Base-by-base conservation (phyloP, 208 protist species). In the Naegleria fowleri region DNA sequence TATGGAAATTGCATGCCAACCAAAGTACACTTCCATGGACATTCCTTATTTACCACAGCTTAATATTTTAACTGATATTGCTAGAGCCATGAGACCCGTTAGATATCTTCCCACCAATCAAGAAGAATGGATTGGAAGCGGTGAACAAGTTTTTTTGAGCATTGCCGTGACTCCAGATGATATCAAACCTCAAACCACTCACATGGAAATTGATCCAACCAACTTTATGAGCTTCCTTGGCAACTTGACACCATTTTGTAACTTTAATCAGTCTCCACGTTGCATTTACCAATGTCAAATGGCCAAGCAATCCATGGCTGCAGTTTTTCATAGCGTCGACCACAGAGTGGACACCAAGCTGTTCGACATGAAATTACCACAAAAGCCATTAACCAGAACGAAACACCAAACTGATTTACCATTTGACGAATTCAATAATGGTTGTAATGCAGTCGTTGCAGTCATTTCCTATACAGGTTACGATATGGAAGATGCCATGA, bases 281-380 rank as follows among this genome's bases (percentile, higher is more conserved):
- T 99, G 99, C 94, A 98, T 99, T 93, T 99, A 99, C 94, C 99
- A 99, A 95, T 99, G 98, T 94, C 97, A 99, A 90, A 99, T 99
- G 95, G 98, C 96, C 52, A 99, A 99, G 94, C 99, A 99, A 93
- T 99, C 99, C 19, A 99, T 99, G 94, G 99, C 98, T 59, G 99
- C 97, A 16, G 98, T 99, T 91, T 91, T 96, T 88, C 96, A 99
- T 90, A 93, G 96, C 5, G 94, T 98, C 41, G 89, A 92, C 84
- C 97, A 98, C 94, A 95, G 98, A 59, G 95, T 95, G 48, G 99
- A 99, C 93, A 99, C 98, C 89, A 99, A 99, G 95, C 91, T 99
- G 11, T 99, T 99, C 93, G 95, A 96, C 51, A 95, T 99, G 55
- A 97, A 98, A 91, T 97, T 93, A 40, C 97, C 98, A n/a, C 99